Conservation (phyloP, 768 basidiomycete species). For the Rubroboletus pulcherrimus region DNA sequence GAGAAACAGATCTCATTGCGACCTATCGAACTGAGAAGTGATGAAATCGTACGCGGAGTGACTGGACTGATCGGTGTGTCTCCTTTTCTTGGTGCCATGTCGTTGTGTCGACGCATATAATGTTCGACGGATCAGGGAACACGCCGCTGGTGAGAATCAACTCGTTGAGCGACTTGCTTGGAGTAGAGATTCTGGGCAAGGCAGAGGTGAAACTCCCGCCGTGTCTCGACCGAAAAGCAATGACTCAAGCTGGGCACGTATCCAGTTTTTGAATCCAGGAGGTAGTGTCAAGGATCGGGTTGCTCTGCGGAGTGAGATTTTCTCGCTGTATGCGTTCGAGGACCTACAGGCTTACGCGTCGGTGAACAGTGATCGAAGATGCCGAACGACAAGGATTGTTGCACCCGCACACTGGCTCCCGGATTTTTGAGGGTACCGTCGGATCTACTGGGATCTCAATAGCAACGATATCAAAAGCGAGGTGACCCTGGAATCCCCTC, state of each 20-base stretch:
- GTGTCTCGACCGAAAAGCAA: background rate
- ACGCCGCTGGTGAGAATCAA: conserved; percentile 91
- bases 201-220: conserved; percentile 61
- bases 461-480: conserved; percentile 86
- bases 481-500: conserved; percentile 41
- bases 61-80: conserved; percentile 77
- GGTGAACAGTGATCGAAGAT: conserved; percentile 81
- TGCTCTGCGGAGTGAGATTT: conserved; percentile 73
- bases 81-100: background rate
- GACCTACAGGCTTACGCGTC: background rate
- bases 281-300: conserved; percentile 98
- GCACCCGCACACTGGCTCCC: conserved; percentile 81
- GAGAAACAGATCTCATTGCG: conserved; percentile 36
- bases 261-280: conserved; percentile 91
- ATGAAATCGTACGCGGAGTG: conserved; percentile 78
- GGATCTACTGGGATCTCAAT: conserved; percentile 96
- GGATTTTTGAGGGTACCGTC: conserved; percentile 96
- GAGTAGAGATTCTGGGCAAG: conserved; percentile 93
- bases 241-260: conserved; percentile 43
- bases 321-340: background rate
- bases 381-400: conserved; percentile 83
- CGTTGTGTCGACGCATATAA: background rate
- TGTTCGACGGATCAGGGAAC: conserved; percentile 56
- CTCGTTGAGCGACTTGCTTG: conserved; percentile 84
- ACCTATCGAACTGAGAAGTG: conserved; percentile 69